Evolutionary conservation across 75 land plant genomes (phyloP).

Genomic region (Pinus tabuliformis): DNA sequence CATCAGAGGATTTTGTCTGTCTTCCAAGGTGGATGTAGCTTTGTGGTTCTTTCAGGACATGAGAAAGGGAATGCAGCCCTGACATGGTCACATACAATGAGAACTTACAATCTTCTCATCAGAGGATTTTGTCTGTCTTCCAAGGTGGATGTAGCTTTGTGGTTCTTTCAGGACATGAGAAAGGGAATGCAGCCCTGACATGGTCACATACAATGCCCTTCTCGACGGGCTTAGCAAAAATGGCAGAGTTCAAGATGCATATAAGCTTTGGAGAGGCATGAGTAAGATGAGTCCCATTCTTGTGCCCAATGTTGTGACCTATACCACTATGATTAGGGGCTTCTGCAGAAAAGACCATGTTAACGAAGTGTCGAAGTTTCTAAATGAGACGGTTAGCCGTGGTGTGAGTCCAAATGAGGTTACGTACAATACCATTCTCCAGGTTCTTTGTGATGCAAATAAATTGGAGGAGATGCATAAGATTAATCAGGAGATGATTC

Average conservation of each 20-base stretch:
- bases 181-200: conserved; percentile 41
- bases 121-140: conserved; percentile 57
- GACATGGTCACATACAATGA: conserved; percentile 65
- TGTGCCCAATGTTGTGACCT: conserved; percentile 68
- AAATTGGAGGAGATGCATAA: conserved; percentile 58
- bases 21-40: conserved; percentile 43
- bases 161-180: conserved; percentile 37
- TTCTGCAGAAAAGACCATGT: conserved; percentile 51
- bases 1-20: conserved; percentile 63
- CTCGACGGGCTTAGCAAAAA: conserved; percentile 64
- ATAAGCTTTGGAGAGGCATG: conserved; percentile 51
- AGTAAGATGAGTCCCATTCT: conserved; percentile 12
- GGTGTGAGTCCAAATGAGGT: conserved; percentile 66
- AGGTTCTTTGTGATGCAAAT: conserved; percentile 61
- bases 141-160: conserved; percentile 41
- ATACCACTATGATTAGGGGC: conserved; percentile 77
- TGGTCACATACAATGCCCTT: conserved; percentile 58
- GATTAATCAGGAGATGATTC: conserved; percentile 31
- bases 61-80: conserved; percentile 29
- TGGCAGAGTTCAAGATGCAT: conserved; percentile 45
- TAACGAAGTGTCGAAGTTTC: conserved; percentile 55
- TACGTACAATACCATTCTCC: conserved; percentile 73
- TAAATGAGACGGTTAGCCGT: conserved; percentile 58
- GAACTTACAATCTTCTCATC: conserved; percentile 83
- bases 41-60: conserved; percentile 39